A percentile compares a stretch with the other conserved stretches of the same genome.
phyloP scores from a whole-genome alignment of 176 grass and related monocot species.

The Triticum timopheevii region DNA sequence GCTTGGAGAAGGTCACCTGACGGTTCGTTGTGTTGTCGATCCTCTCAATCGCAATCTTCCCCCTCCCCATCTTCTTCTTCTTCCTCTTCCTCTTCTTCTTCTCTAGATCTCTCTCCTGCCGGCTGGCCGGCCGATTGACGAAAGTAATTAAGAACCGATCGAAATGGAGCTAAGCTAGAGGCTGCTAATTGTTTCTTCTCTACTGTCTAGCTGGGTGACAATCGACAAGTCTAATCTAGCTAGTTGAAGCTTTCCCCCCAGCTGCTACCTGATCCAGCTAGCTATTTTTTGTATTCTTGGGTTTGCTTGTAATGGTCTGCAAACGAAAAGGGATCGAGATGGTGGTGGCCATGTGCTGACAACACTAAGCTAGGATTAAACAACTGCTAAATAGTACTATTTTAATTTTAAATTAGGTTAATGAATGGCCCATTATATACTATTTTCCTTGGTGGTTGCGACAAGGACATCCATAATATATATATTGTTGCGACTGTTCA shows the following conservation, averaged over 20 bases:
- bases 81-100: not conserved
- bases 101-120: not conserved
- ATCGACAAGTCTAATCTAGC: not conserved
- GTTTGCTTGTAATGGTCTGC: not conserved
- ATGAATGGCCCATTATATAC: not conserved
- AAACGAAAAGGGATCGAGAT: not conserved
- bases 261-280: not conserved
- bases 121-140: not conserved
- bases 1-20: conserved; percentile 44
- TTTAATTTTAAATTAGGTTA: not conserved
- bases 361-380: not conserved
- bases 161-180: not conserved
- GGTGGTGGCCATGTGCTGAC: not conserved
- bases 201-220: not conserved
- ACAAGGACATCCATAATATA: not conserved
- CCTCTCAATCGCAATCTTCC: conserved; percentile 31
- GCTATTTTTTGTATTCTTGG: not conserved
- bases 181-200: not conserved
- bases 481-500: not conserved
- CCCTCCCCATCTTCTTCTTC: conserved; percentile 14
- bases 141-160: not conserved
- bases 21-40: conserved; percentile 30
- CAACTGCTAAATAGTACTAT: not conserved
- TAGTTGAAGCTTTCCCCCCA: not conserved
- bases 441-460: not conserved